These are phyloP conservation scores for Orbilia brochopaga DNA, from an alignment of 2,329 filamentous ascomycete species.

Conservation along the genomic window DNA sequence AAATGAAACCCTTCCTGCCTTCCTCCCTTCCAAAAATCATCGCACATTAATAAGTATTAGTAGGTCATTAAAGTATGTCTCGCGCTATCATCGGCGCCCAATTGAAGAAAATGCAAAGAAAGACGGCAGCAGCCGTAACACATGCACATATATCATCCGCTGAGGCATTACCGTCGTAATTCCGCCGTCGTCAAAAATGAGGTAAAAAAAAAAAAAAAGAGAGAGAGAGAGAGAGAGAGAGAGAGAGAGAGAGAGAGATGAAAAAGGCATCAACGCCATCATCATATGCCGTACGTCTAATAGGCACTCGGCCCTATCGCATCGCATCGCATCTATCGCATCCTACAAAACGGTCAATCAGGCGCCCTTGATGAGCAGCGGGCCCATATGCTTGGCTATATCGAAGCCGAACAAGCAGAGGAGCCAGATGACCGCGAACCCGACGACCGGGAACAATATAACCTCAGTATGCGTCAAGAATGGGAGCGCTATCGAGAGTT, in stretches of 20 bases:
- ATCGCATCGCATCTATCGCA: neutral
- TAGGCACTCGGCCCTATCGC: too few species aligned
- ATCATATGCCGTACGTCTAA: too few species aligned
- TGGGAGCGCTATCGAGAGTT: constrained; percentile 64
- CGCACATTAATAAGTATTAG: too few species aligned
- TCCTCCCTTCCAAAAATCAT: too few species aligned
- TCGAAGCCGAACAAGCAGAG: constrained; percentile 60
- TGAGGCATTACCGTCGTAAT: neutral
- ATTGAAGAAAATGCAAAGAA: constrained; percentile 6
- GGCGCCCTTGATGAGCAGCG: constrained; percentile 47
- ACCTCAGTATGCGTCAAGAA: constrained; percentile 72
- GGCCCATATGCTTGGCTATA: constrained; percentile 53
- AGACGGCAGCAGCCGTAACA: neutral
- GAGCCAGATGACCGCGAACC: constrained; percentile 67
- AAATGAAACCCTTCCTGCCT: too few species aligned
- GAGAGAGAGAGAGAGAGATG: neutral
- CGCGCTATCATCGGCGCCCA: too few species aligned
- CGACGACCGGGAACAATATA: constrained; percentile 67
- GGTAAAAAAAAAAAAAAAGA: neutral
- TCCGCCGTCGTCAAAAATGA: neutral
- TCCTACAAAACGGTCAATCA: constrained; percentile 3
- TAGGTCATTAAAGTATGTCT: too few species aligned
- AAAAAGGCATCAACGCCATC: neutral
- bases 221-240: neutral
- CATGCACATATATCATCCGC: constrained; percentile 16